phyloP scores from a whole-genome alignment of 805 yeast species.

The Kuraishia piskuri region DNA sequence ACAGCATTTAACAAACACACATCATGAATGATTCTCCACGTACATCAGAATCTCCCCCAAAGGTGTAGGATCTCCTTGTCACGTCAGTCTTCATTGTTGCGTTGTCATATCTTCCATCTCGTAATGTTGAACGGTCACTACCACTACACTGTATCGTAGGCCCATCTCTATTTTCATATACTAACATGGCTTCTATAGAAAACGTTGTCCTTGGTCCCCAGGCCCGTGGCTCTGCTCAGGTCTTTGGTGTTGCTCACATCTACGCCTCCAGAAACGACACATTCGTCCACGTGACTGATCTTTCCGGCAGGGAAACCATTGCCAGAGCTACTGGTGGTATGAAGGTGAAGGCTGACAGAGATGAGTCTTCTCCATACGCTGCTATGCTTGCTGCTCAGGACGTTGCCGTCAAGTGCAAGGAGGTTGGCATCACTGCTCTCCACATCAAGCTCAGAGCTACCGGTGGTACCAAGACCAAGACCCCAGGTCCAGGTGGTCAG shows the following conservation, averaged over 20 bases:
- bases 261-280: constrained; percentile 99
- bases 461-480: constrained; percentile 99
- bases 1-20: no score
- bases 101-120: no score
- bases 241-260: constrained; percentile 99
- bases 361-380: constrained; percentile 99
- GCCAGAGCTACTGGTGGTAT: constrained; percentile 99
- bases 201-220: constrained; percentile 71
- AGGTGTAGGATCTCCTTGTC: no score
- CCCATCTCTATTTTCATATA: neutral
- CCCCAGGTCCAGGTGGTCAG: constrained; percentile 99
- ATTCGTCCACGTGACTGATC: constrained; percentile 98
- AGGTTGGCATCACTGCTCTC: constrained; percentile 99
- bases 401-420: constrained; percentile 97
- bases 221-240: constrained; percentile 96
- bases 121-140: no score
- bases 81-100: no score
- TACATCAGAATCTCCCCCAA: no score
- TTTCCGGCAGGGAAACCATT: constrained; percentile 99
- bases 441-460: constrained; percentile 99
- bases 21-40: no score
- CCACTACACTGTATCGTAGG: no score
- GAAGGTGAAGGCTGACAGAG: constrained; percentile 99
- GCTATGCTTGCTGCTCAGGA: constrained; percentile 99
- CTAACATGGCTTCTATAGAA: constrained; percentile 20